These are phyloP conservation scores for Dendrobium huoshanense DNA, from an alignment of 106 monocot species.

Conservation along the genomic window DNA sequence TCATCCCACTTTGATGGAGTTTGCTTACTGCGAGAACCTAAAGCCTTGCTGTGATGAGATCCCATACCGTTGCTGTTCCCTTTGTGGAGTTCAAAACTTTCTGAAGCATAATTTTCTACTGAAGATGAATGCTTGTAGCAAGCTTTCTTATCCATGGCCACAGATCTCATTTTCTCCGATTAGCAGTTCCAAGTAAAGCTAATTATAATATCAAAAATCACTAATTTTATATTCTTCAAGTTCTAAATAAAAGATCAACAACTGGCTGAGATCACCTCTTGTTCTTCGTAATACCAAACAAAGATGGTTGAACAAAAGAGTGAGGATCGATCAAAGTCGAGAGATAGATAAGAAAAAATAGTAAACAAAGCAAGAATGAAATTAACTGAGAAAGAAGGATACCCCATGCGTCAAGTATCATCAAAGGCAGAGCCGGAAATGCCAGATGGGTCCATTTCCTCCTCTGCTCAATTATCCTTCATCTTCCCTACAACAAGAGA, in stretches of 20 bases:
- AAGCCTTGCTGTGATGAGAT: slow-evolving; percentile 28
- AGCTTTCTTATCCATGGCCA: slow-evolving; percentile 38
- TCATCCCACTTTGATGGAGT: slow-evolving; percentile 98
- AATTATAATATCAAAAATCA: not conserved
- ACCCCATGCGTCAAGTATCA: not conserved
- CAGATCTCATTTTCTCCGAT: slow-evolving; percentile 23
- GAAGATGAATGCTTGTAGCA: slow-evolving; percentile 18
- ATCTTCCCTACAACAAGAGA: not conserved
- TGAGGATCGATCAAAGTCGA: not conserved
- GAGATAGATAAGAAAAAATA: not conserved
- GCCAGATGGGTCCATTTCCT: not conserved
- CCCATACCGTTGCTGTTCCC: slow-evolving; percentile 5
- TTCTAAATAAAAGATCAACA: not conserved
- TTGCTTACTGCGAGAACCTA: slow-evolving; percentile 48
- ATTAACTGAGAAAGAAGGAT: not conserved
- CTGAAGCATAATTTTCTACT: slow-evolving; percentile 10
- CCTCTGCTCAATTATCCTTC: slow-evolving; percentile 1
- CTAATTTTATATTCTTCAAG: not conserved
- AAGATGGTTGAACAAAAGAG: not conserved
- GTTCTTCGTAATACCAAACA: not conserved
- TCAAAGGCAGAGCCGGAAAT: not conserved
- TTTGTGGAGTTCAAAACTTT: slow-evolving; percentile 42
- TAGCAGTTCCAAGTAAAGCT: not conserved
- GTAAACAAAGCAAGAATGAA: not conserved
- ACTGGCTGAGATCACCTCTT: not conserved